Base-by-base conservation (phyloP, 805 yeast genomes). In the Myxozyma udenii region DNA sequence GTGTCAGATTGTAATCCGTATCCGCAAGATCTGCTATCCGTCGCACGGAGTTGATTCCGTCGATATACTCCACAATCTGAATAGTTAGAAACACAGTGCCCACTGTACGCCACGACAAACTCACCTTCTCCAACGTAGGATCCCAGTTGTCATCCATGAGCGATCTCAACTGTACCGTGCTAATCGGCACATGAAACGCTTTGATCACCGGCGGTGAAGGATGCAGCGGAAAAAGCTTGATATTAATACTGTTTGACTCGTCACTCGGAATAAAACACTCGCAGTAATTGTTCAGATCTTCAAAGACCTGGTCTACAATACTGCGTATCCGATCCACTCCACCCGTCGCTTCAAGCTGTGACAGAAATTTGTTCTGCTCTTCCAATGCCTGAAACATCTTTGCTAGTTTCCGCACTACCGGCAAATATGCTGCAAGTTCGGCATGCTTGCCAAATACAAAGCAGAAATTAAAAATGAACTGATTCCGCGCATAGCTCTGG, bases 241-340 rank as follows among this genome's bases (percentile, higher is more conserved):
- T 88, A 68, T 93, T 96, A 24, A 93, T 85, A 2, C 93, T 83
- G 65, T 87, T 93, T 26, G 95, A 84, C 22, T 82, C 83, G 64
- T 91, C 96, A 30, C 93, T 80, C 0, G 97, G 96, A 26, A 93
- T 91, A 66, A 89, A 79, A 69, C 99, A 93, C 67, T 93, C 99
- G 0, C 96, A 87, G 69, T 90, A 95, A 65, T 87, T 88, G 69
- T 93, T 95, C 60, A 93, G 74, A 67, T 93, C 99, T 68, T 90
- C 96, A 64, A 77, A 90, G n/a, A 93, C 78, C 66, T 93, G 96
- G 66, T 87, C 88, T 21, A 93, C 79, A 47, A 91, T 72, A 60
- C 87, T 84, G 60, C 83, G 85, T 40, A 95, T 80, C 16, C 25
- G 24, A 18, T 42, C 36, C 32, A 25, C 30, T 24, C 21, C 25